Base-by-base conservation (phyloP, 2,329 filamentous ascomycete species). In the Xylariaceae sp. region DNA sequence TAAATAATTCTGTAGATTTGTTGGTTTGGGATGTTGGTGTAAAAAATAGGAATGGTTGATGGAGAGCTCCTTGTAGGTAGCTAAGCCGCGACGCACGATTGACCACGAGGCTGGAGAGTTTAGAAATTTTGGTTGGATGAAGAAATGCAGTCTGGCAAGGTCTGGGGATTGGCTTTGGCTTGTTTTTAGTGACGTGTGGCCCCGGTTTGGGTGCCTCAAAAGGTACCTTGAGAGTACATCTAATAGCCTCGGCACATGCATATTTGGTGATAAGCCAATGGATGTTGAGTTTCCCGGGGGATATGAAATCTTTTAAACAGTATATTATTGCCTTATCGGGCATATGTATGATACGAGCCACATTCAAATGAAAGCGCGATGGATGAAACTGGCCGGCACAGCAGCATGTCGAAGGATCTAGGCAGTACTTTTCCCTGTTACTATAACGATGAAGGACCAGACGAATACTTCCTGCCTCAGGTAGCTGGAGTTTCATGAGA, bases 101-200 rank as follows among this genome's bases (percentile, higher is more conserved):
- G 64, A 65, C 64, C 60, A 61, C 69, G 69, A 71, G 70, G 70
- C 70, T 71, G 69, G 70, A 68, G 64, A 53, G 66, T 66, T 66
- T 68, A 67, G 64, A 71, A 68, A 66, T 69, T 70, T 70, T 70
- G 69, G 69, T 62, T 65, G 63, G 66, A 65, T 62, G 57, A 51
- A 63, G 56, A 54, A 57, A 55, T 55, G 44, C 45, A 30, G n/a
- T 42, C n/a, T 18, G 11, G 15, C 17, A 50, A 50, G 11, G 49
- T 51, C 49, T 51, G 49, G 23, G 23, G 42, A 42, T 45, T 45
- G 42, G 49, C 11, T 13, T 9, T 42, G 9, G 9, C 49, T 51
- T 10, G 15, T 17, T 67, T 66, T 63, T 42, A 42, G 37, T 42
- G 37, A 13, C 37, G 37, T 42, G 37, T 10, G 11, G 8, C 9